Evolutionary conservation across 164 flowering plant genomes (phyloP).

Genomic region (Houttuynia cordata): DNA sequence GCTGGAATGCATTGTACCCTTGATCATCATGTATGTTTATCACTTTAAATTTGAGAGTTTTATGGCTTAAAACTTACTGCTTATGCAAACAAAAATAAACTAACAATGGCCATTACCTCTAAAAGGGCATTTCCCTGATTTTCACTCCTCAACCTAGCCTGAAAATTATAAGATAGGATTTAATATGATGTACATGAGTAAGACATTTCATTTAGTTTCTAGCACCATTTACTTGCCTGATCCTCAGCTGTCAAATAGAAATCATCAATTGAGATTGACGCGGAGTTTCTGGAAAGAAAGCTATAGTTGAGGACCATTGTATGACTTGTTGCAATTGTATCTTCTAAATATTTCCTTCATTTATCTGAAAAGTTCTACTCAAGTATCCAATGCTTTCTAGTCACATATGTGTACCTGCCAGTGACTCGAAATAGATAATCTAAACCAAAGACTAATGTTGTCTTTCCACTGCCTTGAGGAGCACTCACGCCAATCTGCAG

Average conservation of each 20-base stretch:
- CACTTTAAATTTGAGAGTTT: not conserved
- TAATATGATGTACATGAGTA: not conserved
- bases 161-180: conserved; percentile 5
- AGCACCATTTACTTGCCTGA: conserved; percentile 40
- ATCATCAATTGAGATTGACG: conserved; percentile 90
- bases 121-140: conserved; percentile 79
- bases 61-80: not conserved
- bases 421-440: conserved; percentile 54
- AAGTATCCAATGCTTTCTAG: not conserved
- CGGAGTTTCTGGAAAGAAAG: conserved; percentile 45
- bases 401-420: conserved; percentile 41
- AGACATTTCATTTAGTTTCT: not conserved
- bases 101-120: conserved; percentile 40
- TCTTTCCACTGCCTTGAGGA: conserved; percentile 99
- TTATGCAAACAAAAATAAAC: not conserved
- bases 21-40: not conserved
- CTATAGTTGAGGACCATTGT: not conserved
- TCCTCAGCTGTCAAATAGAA: conserved; percentile 83
- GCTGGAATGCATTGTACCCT: conserved; percentile 24
- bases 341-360: not conserved
- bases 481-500: conserved; percentile 97
- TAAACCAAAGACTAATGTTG: conserved; percentile 88
- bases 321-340: not conserved
- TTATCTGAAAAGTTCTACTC: not conserved
- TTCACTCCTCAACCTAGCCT: conserved; percentile 68